Evolutionary conservation across 1,284 basidiomycete species (phyloP).

Genomic region (Pterula multifida): DNA sequence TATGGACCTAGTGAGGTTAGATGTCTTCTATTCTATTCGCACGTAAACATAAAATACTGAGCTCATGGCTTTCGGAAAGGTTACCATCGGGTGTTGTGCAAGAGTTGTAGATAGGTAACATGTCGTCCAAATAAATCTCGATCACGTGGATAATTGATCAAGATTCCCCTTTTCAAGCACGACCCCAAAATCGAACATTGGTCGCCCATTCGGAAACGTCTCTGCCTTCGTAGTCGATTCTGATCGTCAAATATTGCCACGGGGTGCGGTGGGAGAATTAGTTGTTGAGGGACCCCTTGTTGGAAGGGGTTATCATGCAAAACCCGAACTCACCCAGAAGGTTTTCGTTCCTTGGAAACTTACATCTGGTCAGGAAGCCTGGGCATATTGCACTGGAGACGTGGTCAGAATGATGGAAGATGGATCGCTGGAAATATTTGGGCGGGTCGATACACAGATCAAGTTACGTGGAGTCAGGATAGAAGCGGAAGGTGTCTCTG

Average conservation of each 20-base stretch:
- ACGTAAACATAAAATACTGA: no score
- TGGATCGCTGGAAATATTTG: conserved; percentile 37
- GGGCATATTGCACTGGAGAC: conserved; percentile 42
- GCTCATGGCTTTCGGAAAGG: conserved; percentile 15
- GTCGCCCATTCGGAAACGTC: conserved; percentile 21
- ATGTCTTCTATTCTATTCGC: neutral
- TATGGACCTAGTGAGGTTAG: conserved; percentile 28
- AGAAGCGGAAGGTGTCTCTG: conserved; percentile 39
- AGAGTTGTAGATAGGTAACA: neutral
- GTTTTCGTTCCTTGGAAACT: conserved; percentile 31
- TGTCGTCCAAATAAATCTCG: no score
- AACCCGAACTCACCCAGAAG: conserved; percentile 32
- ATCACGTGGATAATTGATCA: no score
- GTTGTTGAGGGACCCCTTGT: conserved; percentile 40
- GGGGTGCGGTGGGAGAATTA: conserved; percentile 37
- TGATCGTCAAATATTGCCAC: conserved; percentile 24
- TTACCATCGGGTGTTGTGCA: conserved; percentile 34
- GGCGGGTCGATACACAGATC: conserved; percentile 44
- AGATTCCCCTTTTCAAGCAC: conserved; percentile 9
- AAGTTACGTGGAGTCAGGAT: conserved; percentile 44
- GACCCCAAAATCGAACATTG: neutral
- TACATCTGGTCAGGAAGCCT: conserved; percentile 21
- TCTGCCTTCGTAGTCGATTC: conserved; percentile 25
- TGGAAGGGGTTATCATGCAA: conserved; percentile 36
- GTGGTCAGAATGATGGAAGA: conserved; percentile 42